Evolutionary conservation across 2,329 filamentous ascomycete species (phyloP).

Genomic region (Fusarium hainanense): DNA sequence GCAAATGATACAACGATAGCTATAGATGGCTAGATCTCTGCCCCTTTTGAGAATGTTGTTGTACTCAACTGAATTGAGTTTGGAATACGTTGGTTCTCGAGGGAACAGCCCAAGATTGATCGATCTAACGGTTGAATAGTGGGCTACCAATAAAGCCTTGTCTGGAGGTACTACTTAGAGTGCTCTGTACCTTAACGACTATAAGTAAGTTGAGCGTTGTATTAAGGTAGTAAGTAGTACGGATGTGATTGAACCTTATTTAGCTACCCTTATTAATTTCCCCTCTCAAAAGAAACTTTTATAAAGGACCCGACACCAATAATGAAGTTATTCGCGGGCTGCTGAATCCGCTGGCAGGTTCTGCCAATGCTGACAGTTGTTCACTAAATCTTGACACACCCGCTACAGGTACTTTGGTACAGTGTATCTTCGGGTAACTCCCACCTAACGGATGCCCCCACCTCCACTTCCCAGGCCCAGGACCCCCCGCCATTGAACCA

Average conservation of each 20-base stretch:
- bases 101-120: neutral
- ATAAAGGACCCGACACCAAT: neutral
- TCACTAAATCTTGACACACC: conserved; percentile 36
- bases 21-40: neutral
- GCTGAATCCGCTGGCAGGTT: neutral
- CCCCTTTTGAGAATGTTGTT: conserved; percentile 5
- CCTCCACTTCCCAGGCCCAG: neutral
- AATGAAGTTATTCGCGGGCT: neutral
- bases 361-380: conserved; percentile 41
- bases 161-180: neutral
- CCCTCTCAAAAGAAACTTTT: neutral
- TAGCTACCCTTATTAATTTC: neutral
- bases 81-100: conserved; percentile 7
- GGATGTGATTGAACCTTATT: neutral
- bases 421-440: conserved; percentile 9
- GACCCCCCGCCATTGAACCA: conserved; percentile 20
- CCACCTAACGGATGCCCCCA: neutral
- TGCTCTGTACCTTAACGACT: neutral
- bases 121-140: conserved; percentile 19
- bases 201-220: neutral
- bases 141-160: neutral
- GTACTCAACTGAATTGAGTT: conserved; percentile 15
- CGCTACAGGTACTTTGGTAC: conserved; percentile 8
- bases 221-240: neutral
- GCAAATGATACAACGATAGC: neutral